phyloP scores from a whole-genome alignment of 2,329 filamentous ascomycete genomes.

The Pleoardoris graminearum region DNA sequence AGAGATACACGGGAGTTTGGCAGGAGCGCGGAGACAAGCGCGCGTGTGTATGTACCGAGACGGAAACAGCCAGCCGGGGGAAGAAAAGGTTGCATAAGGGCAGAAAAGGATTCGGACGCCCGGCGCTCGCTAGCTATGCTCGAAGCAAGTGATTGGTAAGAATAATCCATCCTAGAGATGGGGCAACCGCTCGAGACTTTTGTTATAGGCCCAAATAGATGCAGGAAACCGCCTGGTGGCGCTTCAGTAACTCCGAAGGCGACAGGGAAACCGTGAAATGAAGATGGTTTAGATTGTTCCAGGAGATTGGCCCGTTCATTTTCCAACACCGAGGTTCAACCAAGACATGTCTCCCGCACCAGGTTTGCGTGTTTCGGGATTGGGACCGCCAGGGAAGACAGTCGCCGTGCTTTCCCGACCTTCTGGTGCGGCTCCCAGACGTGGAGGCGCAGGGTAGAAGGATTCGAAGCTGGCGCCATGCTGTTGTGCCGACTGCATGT shows the following conservation, averaged over 20 bases:
- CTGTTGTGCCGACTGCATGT: conserved; percentile 17
- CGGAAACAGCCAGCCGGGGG: conserved; percentile 8
- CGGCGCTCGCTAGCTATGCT: conserved; percentile 25
- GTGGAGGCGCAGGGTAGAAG: conserved; percentile 47
- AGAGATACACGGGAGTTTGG: conserved; percentile 9
- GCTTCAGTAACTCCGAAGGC: conserved; percentile 4
- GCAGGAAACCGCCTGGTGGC: conserved; percentile 15
- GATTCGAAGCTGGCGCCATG: conserved; percentile 59
- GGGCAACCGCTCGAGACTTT: conserved; percentile 13
- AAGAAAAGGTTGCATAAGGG: conserved; percentile 14
- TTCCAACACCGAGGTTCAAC: conserved; percentile 67
- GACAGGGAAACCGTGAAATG: conserved; percentile 7
- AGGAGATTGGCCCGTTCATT: conserved; percentile 19
- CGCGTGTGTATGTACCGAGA: conserved; percentile 3
- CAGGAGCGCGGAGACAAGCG: conserved; percentile 12
- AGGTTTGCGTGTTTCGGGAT: conserved; percentile 23
- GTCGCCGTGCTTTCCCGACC: conserved; percentile 59
- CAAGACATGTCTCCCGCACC: conserved; percentile 71
- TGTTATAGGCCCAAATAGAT: conserved; percentile 13
- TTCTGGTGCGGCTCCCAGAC: conserved; percentile 61
- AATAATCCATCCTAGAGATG: conserved; percentile 4
- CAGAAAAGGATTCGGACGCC: conserved; percentile 16
- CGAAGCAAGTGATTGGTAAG: conserved; percentile 9
- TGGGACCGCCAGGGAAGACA: conserved; percentile 28
- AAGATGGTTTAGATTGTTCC: conserved; percentile 1